Base-by-base conservation (phyloP, 1,139 yeast genomes). In the Yamadazyma epiphylla region DNA sequence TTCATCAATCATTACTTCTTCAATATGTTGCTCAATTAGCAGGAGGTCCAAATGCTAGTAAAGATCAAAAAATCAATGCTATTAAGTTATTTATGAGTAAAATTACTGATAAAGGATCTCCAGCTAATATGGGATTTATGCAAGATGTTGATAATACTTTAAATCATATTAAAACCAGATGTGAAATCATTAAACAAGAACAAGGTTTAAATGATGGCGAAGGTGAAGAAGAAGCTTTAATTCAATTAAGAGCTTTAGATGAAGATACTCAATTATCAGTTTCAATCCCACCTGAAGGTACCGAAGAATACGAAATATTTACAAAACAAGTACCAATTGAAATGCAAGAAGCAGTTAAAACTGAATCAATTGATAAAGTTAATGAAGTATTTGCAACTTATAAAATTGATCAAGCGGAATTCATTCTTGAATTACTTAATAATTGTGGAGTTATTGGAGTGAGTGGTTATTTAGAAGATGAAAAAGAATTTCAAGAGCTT, bases 231-330 rank as follows among this genome's bases (percentile, higher is more conserved):
- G 91, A 80, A 42, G 94, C 84, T 31, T 76, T 79, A 42, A 88
- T 91, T 43, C 97, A 91, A 58, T 66, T 91, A 48, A 84, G 86
- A 48, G 79, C 96, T 0, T 74, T 89, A 31, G 97, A 91, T 57
- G 95, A 94, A 21, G 74, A 78, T 37, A 75, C 91, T 1, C 80
- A 84, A 54, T 68, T 91, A 29, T 67, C 76, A 30, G 89, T 91
- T 12, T 73, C 70, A 33, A 64, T 88, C 13, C 98, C 98, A 3
- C 61, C 66, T 41, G 62, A 66, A 35, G 57, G 59, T 5, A 68
- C 80, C 3, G 66, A 68, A 31, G 84, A 77, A 28, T 78, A 74
- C 48, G 65, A 70, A 33, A 58, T 69, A 1, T 83, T 81, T 48
- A 46, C 58, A 16, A 63, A 71, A 11, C 57, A 74, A 32, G 63